Evolutionary conservation across 306 rosid genomes (phyloP).

Genomic region (Prunus davidiana): DNA sequence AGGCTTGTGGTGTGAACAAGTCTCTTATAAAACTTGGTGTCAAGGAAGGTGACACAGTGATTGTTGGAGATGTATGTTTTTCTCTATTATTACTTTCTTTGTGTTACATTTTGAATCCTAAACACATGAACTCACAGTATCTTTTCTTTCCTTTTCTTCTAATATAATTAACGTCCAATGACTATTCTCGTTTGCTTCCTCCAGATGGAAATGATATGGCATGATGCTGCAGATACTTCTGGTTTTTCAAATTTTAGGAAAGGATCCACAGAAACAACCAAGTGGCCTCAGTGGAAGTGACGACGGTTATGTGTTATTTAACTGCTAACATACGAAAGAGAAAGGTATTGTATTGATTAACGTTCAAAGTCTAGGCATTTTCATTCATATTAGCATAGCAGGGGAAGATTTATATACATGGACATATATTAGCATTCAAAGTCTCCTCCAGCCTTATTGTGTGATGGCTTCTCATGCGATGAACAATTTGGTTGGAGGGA

Average conservation of each 20-base stretch:
- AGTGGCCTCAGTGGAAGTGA: conserved; percentile 82
- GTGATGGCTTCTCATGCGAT: too few relatives aligned
- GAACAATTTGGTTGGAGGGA: too few relatives aligned
- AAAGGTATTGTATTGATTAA: conserved; percentile 12
- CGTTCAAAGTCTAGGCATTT: too few relatives aligned
- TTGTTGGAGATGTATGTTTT: conserved; percentile 67
- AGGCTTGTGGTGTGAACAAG: conserved; percentile 88
- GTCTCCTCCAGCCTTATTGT: too few relatives aligned
- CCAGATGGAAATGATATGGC: conserved; percentile 96
- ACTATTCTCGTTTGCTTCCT: conserved; percentile 24
- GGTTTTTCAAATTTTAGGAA: conserved; percentile 60
- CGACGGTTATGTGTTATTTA: conserved; percentile 9
- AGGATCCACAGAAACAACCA: conserved; percentile 51
- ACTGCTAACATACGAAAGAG: conserved; percentile 14
- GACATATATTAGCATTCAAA: too few relatives aligned
- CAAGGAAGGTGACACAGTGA: conserved; percentile 83
- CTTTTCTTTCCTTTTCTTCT: background rate
- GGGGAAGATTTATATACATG: too few relatives aligned
- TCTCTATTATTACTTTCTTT: conserved; percentile 1
- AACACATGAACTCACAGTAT: background rate
- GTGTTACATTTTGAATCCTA: background rate
- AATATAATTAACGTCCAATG: conserved; percentile 4
- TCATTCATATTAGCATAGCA: too few relatives aligned
- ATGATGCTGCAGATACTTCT: conserved; percentile 45
- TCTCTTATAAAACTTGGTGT: conserved; percentile 78